Evolutionary conservation across 352 stramenopile species (phyloP).

Genomic region (Albugo laibachii): DNA sequence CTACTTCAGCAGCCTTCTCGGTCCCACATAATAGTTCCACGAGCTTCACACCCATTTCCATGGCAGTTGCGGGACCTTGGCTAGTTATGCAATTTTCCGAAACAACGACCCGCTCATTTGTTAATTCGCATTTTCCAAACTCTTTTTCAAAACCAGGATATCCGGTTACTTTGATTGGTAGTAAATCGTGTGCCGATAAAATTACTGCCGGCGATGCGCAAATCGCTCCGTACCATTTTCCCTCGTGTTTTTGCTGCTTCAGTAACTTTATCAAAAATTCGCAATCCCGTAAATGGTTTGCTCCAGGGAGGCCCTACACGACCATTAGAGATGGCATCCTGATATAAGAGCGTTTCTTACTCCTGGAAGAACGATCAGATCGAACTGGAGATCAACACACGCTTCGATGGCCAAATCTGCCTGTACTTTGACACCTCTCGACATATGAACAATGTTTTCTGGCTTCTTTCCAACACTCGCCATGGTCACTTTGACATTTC

Average conservation of each 20-base stretch:
- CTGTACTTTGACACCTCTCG: slow-evolving; percentile 44
- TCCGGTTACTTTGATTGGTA: slow-evolving; percentile 26
- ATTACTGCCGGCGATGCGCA: slow-evolving; percentile 53
- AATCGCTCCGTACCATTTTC: slow-evolving; percentile 54
- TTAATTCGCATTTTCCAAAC: slow-evolving; percentile 23
- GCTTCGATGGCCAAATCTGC: slow-evolving; percentile 41
- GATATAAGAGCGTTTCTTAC: slow-evolving; percentile 10
- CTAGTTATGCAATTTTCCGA: slow-evolving; percentile 59
- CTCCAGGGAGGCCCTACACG: slow-evolving; percentile 36
- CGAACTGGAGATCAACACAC: slow-evolving; percentile 29
- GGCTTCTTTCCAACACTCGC: slow-evolving; percentile 32
- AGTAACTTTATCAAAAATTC: slow-evolving; percentile 29
- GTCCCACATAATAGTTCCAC: slow-evolving; percentile 45
- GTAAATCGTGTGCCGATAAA: slow-evolving; percentile 36
- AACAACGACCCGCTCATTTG: slow-evolving; percentile 35
- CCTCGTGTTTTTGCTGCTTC: slow-evolving; percentile 32
- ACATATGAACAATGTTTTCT: slow-evolving; percentile 54
- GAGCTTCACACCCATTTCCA: slow-evolving; percentile 68
- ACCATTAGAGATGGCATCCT: neutral
- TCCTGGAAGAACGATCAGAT: slow-evolving; percentile 45
- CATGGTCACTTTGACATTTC: slow-evolving; percentile 40
- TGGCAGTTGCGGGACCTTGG: slow-evolving; percentile 50
- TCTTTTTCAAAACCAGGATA: slow-evolving; percentile 52
- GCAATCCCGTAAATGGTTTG: slow-evolving; percentile 49
- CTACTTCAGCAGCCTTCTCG: slow-evolving; percentile 38